Evolutionary conservation across 768 basidiomycete species (phyloP).

Genomic region (Galerina sulciceps): DNA sequence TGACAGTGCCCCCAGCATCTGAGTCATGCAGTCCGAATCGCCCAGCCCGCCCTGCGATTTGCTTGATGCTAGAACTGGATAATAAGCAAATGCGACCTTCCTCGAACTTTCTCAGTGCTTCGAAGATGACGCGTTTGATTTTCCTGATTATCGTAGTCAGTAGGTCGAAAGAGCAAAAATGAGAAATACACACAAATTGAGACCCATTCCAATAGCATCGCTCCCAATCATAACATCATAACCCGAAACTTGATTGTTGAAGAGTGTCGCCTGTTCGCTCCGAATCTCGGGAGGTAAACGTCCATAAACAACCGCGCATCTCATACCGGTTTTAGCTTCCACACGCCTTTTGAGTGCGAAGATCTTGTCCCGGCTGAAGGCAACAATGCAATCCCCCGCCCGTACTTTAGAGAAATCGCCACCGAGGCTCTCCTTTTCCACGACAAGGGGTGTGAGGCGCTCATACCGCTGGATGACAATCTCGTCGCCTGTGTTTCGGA

Average conservation of each 20-base stretch:
- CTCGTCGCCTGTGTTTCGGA: constrained; percentile 83
- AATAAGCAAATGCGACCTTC: constrained; percentile 50
- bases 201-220: constrained; percentile 96
- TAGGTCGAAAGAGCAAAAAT: neutral
- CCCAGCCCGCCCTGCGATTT: constrained; percentile 94
- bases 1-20: constrained; percentile 62
- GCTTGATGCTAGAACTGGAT: constrained; percentile 82
- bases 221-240: constrained; percentile 92
- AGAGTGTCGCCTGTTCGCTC: constrained; percentile 89
- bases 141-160: constrained; percentile 55
- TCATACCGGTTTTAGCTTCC: constrained; percentile 72
- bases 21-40: constrained; percentile 72
- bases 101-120: constrained; percentile 68
- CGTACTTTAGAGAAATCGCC: constrained; percentile 63
- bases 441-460: constrained; percentile 82
- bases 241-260: constrained; percentile 84
- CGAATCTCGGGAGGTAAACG: constrained; percentile 89
- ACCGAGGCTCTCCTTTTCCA: constrained; percentile 66
- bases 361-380: constrained; percentile 78
- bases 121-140: constrained; percentile 88
- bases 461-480: constrained; percentile 81
- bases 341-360: constrained; percentile 76
- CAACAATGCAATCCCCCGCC: constrained; percentile 90
- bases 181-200: constrained; percentile 78
- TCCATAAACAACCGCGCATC: constrained; percentile 93